Conservation (phyloP, 2,329 filamentous ascomycete species). For the Aspergillus brasiliensis region DNA sequence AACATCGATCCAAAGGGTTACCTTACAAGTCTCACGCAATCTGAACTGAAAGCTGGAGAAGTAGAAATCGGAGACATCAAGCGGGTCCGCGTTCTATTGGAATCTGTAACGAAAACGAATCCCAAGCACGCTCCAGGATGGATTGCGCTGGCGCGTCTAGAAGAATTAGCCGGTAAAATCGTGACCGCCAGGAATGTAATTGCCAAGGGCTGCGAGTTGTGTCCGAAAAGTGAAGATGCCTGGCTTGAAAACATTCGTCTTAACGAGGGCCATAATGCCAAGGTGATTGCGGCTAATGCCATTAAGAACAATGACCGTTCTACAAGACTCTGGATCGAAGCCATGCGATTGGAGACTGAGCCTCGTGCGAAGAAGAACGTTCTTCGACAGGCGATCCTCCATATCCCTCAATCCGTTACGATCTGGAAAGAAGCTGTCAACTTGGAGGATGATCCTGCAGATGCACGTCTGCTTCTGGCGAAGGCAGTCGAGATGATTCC, state of each 20-base stretch:
- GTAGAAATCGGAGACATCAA: slow-evolving; percentile 93
- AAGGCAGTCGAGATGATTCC: slow-evolving; percentile 97
- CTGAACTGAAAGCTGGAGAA: slow-evolving; percentile 75
- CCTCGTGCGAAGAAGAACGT: slow-evolving; percentile 87
- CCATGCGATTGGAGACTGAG: slow-evolving; percentile 87
- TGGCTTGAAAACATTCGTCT: slow-evolving; percentile 96
- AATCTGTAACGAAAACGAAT: slow-evolving; percentile 96
- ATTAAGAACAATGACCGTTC: slow-evolving; percentile 90
- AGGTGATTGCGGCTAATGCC: slow-evolving; percentile 89
- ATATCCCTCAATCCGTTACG: slow-evolving; percentile 89
- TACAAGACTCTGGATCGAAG: slow-evolving; percentile 89
- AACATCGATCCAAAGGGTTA: slow-evolving; percentile 96
- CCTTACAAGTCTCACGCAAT: slow-evolving; percentile 84
- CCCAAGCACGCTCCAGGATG: slow-evolving; percentile 92
- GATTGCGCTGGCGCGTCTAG: slow-evolving; percentile 90
- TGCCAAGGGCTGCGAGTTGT: slow-evolving; percentile 82
- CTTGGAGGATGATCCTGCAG: slow-evolving; percentile 83
- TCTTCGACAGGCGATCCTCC: slow-evolving; percentile 84
- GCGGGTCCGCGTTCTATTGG: slow-evolving; percentile 85
- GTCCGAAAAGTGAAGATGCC: slow-evolving; percentile 89
- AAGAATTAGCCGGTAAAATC: slow-evolving; percentile 89
- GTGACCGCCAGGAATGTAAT: slow-evolving; percentile 88
- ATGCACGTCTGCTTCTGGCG: slow-evolving; percentile 84
- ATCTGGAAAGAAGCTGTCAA: slow-evolving; percentile 99
- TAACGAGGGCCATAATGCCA: slow-evolving; percentile 89